Base-by-base conservation (phyloP, 257 asterid species). In the Phtheirospermum japonicum region DNA sequence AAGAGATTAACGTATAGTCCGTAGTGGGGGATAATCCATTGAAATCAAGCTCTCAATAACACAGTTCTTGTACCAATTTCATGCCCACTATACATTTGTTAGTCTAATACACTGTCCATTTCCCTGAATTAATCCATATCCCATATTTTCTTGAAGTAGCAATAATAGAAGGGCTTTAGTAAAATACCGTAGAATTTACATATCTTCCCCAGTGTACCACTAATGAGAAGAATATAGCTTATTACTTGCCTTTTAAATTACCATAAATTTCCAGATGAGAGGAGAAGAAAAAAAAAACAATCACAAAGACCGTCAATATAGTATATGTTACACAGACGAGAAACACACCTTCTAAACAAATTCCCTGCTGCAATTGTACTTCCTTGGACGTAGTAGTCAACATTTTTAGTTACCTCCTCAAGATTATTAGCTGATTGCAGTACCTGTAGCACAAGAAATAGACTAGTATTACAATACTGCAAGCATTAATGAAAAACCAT, bases 391-490 rank as follows among this genome's bases (percentile, higher is more conserved):
- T 86, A 85, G 75, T 92, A 92, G 69, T 92, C 99, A 57, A 92
- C 99, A 76, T 83, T 89, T 79, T 92, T 97, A 17, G 99, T 92
- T 57, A 92, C 99, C 82, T 92, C 99, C 93, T 92, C 99, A 61
- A 92, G 85, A 81, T 85, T 92, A 71, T 72, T 89, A 56, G 97
- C 97, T 73, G 99, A 86, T 80, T 92, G 96, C 73, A 92, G 72
- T 58, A 92, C 93, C 99, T 92, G 75, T 57, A 53, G 52, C n/a
- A n/a, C n/a, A n/a, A n/a, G n/a, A n/a, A n/a, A n/a, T n/a, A n/a
- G n/a, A n/a, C n/a, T n/a, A n/a, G n/a, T n/a, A n/a, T n/a, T n/a
- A n/a, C n/a, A n/a, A n/a, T n/a, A n/a, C n/a, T n/a, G n/a, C n/a
- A n/a, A n/a, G n/a, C 64, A 51, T 65, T n/a, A 39, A 16, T 11